phyloP scores from a whole-genome alignment of 805 yeast species.

The Monosporozyma aerobia region DNA sequence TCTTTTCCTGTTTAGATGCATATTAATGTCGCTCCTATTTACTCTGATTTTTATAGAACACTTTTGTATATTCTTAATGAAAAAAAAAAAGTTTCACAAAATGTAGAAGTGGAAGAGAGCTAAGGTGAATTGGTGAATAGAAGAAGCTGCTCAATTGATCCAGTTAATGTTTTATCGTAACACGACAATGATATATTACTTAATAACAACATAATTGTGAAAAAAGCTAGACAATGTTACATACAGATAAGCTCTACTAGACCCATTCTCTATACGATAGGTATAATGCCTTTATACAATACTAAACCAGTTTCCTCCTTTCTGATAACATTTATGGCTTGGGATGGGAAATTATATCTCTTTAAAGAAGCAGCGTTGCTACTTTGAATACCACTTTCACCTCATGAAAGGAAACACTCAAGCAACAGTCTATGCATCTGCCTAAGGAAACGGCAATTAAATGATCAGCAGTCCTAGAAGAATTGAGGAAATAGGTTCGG shows the following conservation, averaged over 20 bases:
- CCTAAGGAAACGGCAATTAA: constrained; percentile 87
- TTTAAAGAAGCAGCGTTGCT: constrained; percentile 51
- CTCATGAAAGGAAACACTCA: constrained; percentile 94
- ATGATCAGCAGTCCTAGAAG: constrained; percentile 74
- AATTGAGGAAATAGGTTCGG: constrained; percentile 62
- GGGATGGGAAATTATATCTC: constrained; percentile 87
- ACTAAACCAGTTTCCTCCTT: constrained; percentile 86
- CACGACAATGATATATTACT: background rate
- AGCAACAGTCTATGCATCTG: constrained; percentile 85
- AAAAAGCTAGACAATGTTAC: constrained; percentile 98
- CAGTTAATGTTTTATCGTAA: background rate
- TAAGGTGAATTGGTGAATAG: too few relatives aligned
- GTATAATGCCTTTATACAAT: constrained; percentile 90
- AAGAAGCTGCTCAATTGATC: too few relatives aligned
- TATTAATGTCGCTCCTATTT: too few relatives aligned
- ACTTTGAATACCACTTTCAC: constrained; percentile 88
- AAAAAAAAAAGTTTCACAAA: too few relatives aligned
- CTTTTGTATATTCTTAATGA: too few relatives aligned
- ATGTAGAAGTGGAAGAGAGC: too few relatives aligned
- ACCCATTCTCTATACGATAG: constrained; percentile 93
- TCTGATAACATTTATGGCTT: constrained; percentile 62
- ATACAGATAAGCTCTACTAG: constrained; percentile 96
- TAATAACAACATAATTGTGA: background rate
- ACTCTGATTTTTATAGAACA: too few relatives aligned
- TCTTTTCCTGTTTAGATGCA: too few relatives aligned